phyloP scores from a whole-genome alignment of 345 rosid species.

The Balakata baccata region DNA sequence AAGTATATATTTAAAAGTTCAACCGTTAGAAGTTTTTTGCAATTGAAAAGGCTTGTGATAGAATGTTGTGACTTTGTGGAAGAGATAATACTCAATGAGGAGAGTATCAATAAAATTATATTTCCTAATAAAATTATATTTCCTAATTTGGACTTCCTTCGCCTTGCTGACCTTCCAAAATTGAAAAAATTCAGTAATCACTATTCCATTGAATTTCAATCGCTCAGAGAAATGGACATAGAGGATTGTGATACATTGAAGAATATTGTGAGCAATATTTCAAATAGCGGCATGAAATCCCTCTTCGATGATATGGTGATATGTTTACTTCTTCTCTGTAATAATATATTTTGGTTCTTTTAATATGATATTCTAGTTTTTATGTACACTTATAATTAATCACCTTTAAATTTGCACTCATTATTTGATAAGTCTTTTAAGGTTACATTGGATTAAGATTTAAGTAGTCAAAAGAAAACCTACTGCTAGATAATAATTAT shows the following conservation, averaged over 20 bases:
- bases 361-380: no score
- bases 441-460: no score
- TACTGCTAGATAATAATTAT: no score
- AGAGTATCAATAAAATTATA: neutral
- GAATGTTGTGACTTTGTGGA: neutral
- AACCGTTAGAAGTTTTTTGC: conserved; percentile 4
- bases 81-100: neutral
- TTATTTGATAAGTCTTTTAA: no score
- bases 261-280: conserved; percentile 1
- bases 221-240: neutral
- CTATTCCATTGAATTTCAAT: neutral
- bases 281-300: neutral
- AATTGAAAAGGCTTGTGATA: conserved; percentile 5
- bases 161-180: neutral
- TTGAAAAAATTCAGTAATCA: neutral
- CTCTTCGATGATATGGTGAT: neutral
- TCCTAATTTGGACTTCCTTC: neutral
- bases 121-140: conserved; percentile 20
- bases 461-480: no score
- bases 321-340: no score
- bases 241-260: neutral
- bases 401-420: no score
- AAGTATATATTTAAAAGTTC: neutral
- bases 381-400: no score
- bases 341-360: no score